Conservation (phyloP, 164 flowering plant species). For the Chimonanthus praecox region DNA sequence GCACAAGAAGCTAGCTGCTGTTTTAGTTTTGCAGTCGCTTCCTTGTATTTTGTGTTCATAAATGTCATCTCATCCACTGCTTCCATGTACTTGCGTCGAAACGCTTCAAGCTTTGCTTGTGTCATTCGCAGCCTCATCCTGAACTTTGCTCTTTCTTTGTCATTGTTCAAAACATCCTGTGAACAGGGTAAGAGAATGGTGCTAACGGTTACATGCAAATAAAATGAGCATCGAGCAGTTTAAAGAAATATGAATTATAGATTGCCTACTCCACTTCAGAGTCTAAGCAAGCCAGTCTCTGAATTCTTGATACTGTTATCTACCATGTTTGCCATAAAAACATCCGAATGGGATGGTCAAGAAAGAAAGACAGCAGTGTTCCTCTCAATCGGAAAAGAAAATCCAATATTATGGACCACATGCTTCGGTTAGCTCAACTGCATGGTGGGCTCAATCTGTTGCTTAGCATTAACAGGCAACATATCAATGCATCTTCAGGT, state of each 20-base stretch:
- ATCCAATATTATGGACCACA: neutral
- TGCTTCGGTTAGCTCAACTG: neutral
- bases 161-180: constrained; percentile 37
- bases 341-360: no score
- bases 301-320: no score
- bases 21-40: constrained; percentile 55
- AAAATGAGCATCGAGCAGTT: neutral
- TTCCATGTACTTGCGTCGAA: constrained; percentile 43
- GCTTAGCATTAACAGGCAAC: neutral
- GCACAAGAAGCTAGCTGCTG: constrained; percentile 38
- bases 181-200: neutral
- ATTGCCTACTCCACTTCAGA: neutral
- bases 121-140: constrained; percentile 65
- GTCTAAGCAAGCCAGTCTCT: neutral
- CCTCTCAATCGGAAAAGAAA: no score
- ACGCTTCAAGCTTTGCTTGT: constrained; percentile 62
- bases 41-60: constrained; percentile 55
- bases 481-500: neutral
- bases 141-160: constrained; percentile 49
- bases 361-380: no score
- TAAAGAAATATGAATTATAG: no score
- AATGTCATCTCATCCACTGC: constrained; percentile 37
- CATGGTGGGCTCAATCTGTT: neutral
- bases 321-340: no score
- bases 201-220: no score